phyloP scores from a whole-genome alignment of 139 green algal genomes.

The Closterium sp. region DNA sequence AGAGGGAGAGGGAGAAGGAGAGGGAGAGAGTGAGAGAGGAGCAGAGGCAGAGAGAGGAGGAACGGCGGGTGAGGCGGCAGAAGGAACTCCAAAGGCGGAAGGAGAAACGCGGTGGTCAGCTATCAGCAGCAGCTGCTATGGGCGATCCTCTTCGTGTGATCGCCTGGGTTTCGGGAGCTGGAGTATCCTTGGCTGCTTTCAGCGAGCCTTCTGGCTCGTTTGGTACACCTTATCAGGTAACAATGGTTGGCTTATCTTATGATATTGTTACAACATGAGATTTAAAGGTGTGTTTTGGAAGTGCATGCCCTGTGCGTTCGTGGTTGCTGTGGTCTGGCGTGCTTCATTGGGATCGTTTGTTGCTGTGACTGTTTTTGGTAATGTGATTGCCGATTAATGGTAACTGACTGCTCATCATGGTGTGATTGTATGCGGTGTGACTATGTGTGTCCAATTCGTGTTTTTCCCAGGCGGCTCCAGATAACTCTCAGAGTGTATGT shows the following conservation, averaged over 20 bases:
- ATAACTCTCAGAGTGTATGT: no score
- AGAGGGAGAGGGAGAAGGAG: background rate
- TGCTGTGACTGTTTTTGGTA: background rate
- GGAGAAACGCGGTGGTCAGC: background rate
- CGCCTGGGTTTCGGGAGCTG: background rate
- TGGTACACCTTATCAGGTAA: background rate
- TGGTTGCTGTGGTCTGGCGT: background rate
- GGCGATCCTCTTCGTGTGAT: background rate
- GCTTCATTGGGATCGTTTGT: background rate
- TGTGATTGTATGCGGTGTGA: background rate
- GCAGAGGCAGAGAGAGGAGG: background rate
- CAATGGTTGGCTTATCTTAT: no score
- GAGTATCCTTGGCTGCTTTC: background rate
- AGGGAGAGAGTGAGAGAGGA: background rate
- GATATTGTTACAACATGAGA: no score
- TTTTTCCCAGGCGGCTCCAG: background rate
- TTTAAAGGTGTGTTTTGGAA: no score
- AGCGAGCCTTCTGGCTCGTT: background rate
- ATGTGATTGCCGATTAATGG: no score
- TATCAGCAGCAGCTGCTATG: background rate
- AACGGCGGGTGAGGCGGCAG: background rate
- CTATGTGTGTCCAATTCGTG: background rate
- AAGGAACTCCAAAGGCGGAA: background rate
- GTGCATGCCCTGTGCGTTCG: background rate
- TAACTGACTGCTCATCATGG: background rate